Evolutionary conservation across 495 filamentous ascomycete genomes (phyloP).

Genomic region (Neurospora intermedia): DNA sequence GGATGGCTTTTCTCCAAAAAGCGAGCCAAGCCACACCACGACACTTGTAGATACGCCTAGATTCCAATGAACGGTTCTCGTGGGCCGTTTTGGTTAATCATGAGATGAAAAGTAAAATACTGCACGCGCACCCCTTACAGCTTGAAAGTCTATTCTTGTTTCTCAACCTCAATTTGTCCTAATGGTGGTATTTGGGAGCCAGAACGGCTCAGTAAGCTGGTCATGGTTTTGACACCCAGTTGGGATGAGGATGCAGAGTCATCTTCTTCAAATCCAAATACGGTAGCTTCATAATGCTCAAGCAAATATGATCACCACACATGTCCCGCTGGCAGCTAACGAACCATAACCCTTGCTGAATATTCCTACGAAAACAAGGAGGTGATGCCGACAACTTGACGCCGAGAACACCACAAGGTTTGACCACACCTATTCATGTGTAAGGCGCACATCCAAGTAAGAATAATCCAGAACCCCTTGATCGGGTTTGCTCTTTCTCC

Average conservation of each 20-base stretch:
- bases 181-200: background rate
- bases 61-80: background rate
- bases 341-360: background rate
- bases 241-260: background rate
- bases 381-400: background rate
- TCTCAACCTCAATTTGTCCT: background rate
- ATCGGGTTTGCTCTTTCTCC: background rate
- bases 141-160: background rate
- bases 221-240: background rate
- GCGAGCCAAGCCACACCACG: background rate
- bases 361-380: background rate
- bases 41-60: background rate
- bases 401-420: background rate
- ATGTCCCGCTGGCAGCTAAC: background rate
- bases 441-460: background rate
- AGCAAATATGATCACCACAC: background rate
- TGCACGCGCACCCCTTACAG: background rate
- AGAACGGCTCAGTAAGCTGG: background rate
- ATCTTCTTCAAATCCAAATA: background rate
- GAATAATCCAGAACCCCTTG: background rate
- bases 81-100: background rate
- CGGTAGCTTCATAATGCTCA: background rate
- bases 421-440: background rate
- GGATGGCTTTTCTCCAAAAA: background rate
- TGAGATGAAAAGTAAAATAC: background rate